Evolutionary conservation across 148 eudicot genomes (phyloP), one percentile per base, ranked within the genome.

Genomic region (Simmondsia chinensis): DNA sequence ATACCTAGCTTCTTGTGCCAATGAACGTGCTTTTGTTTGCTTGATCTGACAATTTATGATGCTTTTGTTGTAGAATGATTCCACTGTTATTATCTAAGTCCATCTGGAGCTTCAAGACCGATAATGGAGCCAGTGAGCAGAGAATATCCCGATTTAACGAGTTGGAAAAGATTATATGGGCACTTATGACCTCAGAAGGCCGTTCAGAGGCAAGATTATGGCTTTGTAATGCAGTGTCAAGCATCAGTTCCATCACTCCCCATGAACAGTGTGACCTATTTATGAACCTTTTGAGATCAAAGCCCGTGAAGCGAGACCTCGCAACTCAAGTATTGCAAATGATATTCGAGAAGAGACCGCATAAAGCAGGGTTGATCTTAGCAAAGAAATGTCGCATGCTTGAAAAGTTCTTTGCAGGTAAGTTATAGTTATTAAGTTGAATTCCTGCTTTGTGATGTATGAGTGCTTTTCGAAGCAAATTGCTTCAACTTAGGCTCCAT

Each of bases 181-280:
- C 57, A 13, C 20, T 82, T 26, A 42, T 71, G 39, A 72, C 82
- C 20, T 60, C 66, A 23, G 87, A 75, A 56, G 83, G 99, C 33
- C 83, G 94, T 17, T 74, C 96, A 2, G 89, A 86, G 71, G 86
- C 83, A 36, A 77, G 87, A 34, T 63, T 91, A 29, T 91, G 99
- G 99, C 89, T 91, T 7, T 76, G 89, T 68, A 84, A 86, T 39
- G 56, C 77, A 37, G 52, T 86, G 42, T 70, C 99, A 5, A 61
- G 77, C 52, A 65, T 86, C 21, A 54, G 25, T 26, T 74, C 77
- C 7, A 52, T 91, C 13, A 37, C 64, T 24, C 64, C 70, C 0
- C 48, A 39, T 33, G 66, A 70, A 13, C 75, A 71, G 20, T 60
- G 34, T 24, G 87, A 66, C 37, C 28, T 91, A 12, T 91, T 91